Conservation (phyloP, 768 basidiomycete species). For the Rhizopogon rudus region DNA sequence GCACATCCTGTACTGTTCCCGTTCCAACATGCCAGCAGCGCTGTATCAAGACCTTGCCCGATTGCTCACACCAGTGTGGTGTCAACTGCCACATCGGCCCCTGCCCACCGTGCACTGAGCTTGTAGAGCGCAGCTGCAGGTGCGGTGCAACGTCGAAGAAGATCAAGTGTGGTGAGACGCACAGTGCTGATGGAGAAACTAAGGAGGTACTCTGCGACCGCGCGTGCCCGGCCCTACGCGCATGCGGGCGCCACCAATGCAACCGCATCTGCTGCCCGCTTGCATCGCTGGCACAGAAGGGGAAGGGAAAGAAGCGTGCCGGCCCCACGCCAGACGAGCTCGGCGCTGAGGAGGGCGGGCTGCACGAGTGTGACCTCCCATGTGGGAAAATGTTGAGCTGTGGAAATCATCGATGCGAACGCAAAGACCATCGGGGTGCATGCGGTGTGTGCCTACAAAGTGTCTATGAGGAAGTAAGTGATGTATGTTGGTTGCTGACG, state of each 20-base stretch:
- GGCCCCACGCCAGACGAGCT: conserved; percentile 25
- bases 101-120: conserved; percentile 76
- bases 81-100: conserved; percentile 67
- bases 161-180: conserved; percentile 43
- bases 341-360: conserved; percentile 56
- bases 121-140: conserved; percentile 74
- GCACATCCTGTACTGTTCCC: conserved; percentile 58
- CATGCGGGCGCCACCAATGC: conserved; percentile 88
- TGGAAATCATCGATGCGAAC: conserved; percentile 76
- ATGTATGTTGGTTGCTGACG: neutral
- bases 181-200: conserved; percentile 27
- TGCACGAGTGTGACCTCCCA: conserved; percentile 82
- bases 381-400: conserved; percentile 72
- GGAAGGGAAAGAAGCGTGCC: conserved; percentile 56
- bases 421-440: conserved; percentile 73
- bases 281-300: conserved; percentile 60
- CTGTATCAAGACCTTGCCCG: conserved; percentile 59
- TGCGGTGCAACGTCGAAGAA: conserved; percentile 67
- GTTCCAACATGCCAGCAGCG: conserved; percentile 73
- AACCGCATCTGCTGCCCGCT: conserved; percentile 85
- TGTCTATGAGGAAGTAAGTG: conserved; percentile 82
- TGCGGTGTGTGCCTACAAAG: conserved; percentile 85
- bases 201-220: conserved; percentile 81
- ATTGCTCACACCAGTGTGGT: conserved; percentile 74
- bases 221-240: conserved; percentile 70